These are phyloP conservation scores for Zygoascus sp. DNA, from an alignment of 1,139 yeast species.

Conservation along the genomic window DNA sequence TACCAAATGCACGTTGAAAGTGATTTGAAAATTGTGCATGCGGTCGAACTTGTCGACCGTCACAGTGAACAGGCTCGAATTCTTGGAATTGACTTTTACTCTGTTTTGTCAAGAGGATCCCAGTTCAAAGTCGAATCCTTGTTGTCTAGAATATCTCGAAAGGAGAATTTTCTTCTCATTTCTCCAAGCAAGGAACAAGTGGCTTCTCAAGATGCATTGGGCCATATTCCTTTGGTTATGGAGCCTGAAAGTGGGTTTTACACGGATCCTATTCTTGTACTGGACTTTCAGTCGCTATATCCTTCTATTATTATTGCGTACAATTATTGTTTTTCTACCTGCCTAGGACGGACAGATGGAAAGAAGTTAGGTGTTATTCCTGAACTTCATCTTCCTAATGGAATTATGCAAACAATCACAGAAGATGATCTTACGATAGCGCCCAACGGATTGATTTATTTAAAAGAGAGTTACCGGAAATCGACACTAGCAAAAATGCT, in stretches of 20 bases:
- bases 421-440: slow-evolving; percentile 52
- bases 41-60: slow-evolving; percentile 62
- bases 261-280: slow-evolving; percentile 80
- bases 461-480: slow-evolving; percentile 57
- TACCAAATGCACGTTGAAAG: slow-evolving; percentile 47
- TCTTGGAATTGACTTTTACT: slow-evolving; percentile 84
- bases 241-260: slow-evolving; percentile 85
- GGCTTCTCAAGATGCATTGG: slow-evolving; percentile 78
- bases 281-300: slow-evolving; percentile 90
- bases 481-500: slow-evolving; percentile 81
- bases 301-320: slow-evolving; percentile 92
- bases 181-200: slow-evolving; percentile 84
- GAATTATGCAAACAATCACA: slow-evolving; percentile 50
- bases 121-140: slow-evolving; percentile 91
- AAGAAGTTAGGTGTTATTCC: slow-evolving; percentile 48
- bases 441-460: slow-evolving; percentile 85
- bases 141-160: slow-evolving; percentile 64
- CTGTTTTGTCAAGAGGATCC: slow-evolving; percentile 85
- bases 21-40: slow-evolving; percentile 49
- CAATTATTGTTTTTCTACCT: slow-evolving; percentile 86
- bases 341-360: slow-evolving; percentile 61
- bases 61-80: slow-evolving; percentile 82
- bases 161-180: slow-evolving; percentile 64
- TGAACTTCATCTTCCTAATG: slow-evolving; percentile 49
- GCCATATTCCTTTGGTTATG: slow-evolving; percentile 84